Base-by-base conservation (phyloP, 2,329 filamentous ascomycete species). In the Colletotrichum incanum region DNA sequence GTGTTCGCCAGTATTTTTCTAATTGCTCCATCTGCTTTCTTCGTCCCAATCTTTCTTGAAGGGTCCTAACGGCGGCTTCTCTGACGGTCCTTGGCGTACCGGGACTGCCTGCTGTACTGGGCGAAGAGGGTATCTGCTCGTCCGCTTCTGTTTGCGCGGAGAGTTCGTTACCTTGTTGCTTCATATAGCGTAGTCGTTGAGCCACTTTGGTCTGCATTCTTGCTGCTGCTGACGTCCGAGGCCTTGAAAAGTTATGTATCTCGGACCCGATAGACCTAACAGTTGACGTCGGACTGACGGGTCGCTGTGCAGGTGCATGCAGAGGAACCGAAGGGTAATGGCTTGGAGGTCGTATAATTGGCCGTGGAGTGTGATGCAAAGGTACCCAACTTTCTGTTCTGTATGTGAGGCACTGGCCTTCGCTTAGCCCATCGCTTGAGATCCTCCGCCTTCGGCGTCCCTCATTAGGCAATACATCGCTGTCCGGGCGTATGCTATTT, bases 131-230 rank as follows among this genome's bases (percentile, higher is more conserved):
- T 1, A 16, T 20, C 20, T 56, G 50, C 20, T 41, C 45, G 4
- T 56, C 41, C 18, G 23, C 28, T 11, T 16, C 12, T 1, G 2
- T 9, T n/a, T 26, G 65, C 8, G 5, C 11, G 5, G 47, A 5
- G 5, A 12, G 1, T 4, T 47, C n/a, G 12, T 14, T 37, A 2
- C 55, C 56, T 16, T 69, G 59, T n/a, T 64, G 69, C 45, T 69
- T 72, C 2, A 49, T 49, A 1, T 28, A 45, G 3, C 59, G 59
- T 31, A 69, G 1, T 4, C 69, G 52, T 34, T 26, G 60, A 4
- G 69, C 52, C 6, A 72, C 69, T n/a, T 69, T 69, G 1, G 45
- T 54, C 26, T 72, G 69, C 65, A 72, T 72, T 34, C 69, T 69
- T 5, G 65, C 69, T n/a, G 69, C 69, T 16, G 69, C 54, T 3